A percentile compares a stretch with the other conserved stretches of the same genome.
phyloP scores from a whole-genome alignment of 1,284 basidiomycete species.

The Puccinia coronata region DNA sequence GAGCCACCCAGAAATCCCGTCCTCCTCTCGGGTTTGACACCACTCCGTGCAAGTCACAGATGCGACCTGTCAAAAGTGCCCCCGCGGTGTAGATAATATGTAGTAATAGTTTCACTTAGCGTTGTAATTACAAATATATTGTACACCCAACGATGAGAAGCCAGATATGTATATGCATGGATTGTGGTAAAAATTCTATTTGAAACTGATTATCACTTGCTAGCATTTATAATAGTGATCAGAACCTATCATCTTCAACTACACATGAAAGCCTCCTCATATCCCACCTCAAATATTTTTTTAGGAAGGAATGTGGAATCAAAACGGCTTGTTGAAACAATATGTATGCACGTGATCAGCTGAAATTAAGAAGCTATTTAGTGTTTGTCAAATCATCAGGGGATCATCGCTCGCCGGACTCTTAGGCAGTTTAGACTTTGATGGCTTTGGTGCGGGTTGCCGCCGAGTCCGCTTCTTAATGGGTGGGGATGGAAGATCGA shows the following conservation, averaged over 20 bases:
- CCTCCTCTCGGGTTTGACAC: too few relatives aligned
- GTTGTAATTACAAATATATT: too few relatives aligned
- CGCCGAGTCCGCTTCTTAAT: slow-evolving; percentile 16
- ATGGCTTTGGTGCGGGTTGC: slow-evolving; percentile 2
- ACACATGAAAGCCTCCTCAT: background rate
- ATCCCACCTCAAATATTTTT: too few relatives aligned
- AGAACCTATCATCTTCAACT: background rate
- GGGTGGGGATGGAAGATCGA: background rate
- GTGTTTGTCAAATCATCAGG: background rate
- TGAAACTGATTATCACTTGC: background rate
- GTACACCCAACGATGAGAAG: too few relatives aligned
- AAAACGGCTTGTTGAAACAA: background rate
- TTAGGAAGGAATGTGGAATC: background rate
- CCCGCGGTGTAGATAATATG: too few relatives aligned
- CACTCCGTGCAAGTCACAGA: too few relatives aligned
- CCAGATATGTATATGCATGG: too few relatives aligned
- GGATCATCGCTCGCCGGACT: slow-evolving; percentile 8
- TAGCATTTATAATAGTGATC: background rate
- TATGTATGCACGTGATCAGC: background rate
- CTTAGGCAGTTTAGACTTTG: background rate
- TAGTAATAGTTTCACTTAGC: too few relatives aligned
- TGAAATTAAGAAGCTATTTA: background rate
- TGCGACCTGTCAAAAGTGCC: too few relatives aligned
- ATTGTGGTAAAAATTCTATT: too few relatives aligned
- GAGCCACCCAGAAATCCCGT: too few relatives aligned